These are phyloP conservation scores for Immersiporthe knoxdaviesiana DNA, from an alignment of 2,329 filamentous ascomycete species.

Conservation along the genomic window DNA sequence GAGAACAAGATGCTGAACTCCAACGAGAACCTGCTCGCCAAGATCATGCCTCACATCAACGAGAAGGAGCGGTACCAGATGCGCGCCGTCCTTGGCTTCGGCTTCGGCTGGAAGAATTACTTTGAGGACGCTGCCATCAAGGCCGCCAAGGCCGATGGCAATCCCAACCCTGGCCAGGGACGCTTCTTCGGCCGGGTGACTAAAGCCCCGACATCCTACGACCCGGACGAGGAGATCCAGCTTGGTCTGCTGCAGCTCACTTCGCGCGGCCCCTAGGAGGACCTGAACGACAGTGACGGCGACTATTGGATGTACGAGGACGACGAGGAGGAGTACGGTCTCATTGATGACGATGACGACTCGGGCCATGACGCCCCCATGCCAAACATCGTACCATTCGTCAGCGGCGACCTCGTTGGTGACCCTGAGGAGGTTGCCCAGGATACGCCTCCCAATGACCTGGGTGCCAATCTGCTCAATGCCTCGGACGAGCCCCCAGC, in stretches of 20 bases:
- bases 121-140: conserved; percentile 40
- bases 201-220: conserved; percentile 29
- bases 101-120: conserved; percentile 42
- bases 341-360: background rate
- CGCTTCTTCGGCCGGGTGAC: conserved; percentile 44
- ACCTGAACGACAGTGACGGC: background rate
- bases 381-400: background rate
- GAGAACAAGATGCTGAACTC: conserved; percentile 42
- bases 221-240: background rate
- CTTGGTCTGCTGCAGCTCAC: conserved; percentile 16
- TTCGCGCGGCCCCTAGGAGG: conserved; percentile 17
- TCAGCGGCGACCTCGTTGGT: background rate
- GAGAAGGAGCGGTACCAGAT: conserved; percentile 38
- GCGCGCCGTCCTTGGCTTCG: conserved; percentile 39
- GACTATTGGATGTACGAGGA: conserved; percentile 8
- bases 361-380: background rate
- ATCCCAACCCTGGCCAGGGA: conserved; percentile 41
- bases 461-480: no score
- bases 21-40: conserved; percentile 42
- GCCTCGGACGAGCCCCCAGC: no score
- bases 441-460: background rate
- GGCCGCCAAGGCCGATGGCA: conserved; percentile 43
- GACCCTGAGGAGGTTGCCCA: background rate
- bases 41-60: conserved; percentile 39
- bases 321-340: background rate